Conservation (phyloP, 441 rosid genomes). For the Eruca vesicaria region DNA sequence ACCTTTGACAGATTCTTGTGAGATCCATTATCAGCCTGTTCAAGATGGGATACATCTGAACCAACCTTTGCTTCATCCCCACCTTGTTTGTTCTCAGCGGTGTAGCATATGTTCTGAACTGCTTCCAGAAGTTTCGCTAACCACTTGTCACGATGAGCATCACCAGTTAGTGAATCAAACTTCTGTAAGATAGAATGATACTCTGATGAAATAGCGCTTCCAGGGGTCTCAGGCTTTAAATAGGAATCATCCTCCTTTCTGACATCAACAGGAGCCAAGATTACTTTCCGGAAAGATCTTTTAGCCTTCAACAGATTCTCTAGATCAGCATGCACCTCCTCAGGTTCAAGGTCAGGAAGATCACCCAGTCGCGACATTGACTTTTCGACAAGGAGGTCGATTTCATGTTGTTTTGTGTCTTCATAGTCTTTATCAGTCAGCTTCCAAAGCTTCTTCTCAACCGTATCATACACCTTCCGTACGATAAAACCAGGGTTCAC, state of each 20-base stretch:
- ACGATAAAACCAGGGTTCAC: slow-evolving; percentile 92
- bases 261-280: slow-evolving; percentile 72
- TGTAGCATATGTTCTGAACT: slow-evolving; percentile 58
- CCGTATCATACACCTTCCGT: slow-evolving; percentile 87
- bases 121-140: slow-evolving; percentile 84
- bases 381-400: slow-evolving; percentile 90
- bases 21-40: slow-evolving; percentile 44
- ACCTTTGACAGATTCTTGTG: slow-evolving; percentile 50
- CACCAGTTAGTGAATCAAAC: slow-evolving; percentile 70
- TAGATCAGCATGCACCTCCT: slow-evolving; percentile 45
- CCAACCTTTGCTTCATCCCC: slow-evolving; percentile 43
- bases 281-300: slow-evolving; percentile 56
- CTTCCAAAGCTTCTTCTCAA: slow-evolving; percentile 80
- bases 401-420: slow-evolving; percentile 86
- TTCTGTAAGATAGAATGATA: slow-evolving; percentile 53
- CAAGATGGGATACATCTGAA: slow-evolving; percentile 37
- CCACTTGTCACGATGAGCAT: slow-evolving; percentile 82
- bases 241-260: slow-evolving; percentile 70
- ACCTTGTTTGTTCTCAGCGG: slow-evolving; percentile 39
- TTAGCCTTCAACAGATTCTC: slow-evolving; percentile 58
- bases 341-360: slow-evolving; percentile 78
- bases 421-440: slow-evolving; percentile 91
- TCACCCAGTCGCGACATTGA: slow-evolving; percentile 65
- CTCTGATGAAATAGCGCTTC: slow-evolving; percentile 71
- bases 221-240: slow-evolving; percentile 75